Evolutionary conservation across 495 filamentous ascomycete species (phyloP).

Genomic region (Bombardia bombarda): DNA sequence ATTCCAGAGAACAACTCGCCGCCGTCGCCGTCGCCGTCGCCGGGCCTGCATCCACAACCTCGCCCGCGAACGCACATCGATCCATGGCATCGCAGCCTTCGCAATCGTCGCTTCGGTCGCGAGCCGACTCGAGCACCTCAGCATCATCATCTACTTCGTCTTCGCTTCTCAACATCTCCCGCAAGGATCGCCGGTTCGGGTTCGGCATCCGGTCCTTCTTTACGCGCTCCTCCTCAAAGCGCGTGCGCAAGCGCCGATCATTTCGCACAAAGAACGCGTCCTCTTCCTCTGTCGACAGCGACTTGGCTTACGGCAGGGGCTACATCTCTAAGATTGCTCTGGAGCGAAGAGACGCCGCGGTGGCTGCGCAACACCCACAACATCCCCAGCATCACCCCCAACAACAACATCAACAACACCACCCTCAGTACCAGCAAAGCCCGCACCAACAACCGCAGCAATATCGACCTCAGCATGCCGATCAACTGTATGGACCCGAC

Average conservation of each 20-base stretch:
- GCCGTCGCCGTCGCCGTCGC: slow-evolving; percentile 20
- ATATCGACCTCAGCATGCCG: slow-evolving; percentile 9
- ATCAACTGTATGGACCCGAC: slow-evolving; percentile 17
- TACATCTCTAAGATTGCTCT: slow-evolving; percentile 37
- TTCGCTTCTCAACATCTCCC: slow-evolving; percentile 39
- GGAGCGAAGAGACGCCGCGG: slow-evolving; percentile 9
- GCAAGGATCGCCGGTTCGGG: slow-evolving; percentile 26
- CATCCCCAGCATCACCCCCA: slow-evolving; percentile 6
- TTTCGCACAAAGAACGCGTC: slow-evolving; percentile 39
- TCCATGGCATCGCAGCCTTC: slow-evolving; percentile 30
- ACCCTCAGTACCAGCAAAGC: slow-evolving; percentile 6
- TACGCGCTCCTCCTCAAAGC: slow-evolving; percentile 27
- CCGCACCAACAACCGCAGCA: slow-evolving; percentile 8
- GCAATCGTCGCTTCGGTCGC: slow-evolving; percentile 19
- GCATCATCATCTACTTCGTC: slow-evolving; percentile 37
- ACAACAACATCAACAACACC: slow-evolving; percentile 9
- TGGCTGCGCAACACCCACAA: slow-evolving; percentile 4
- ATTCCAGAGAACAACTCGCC: slow-evolving; percentile 38
- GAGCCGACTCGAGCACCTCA: slow-evolving; percentile 30
- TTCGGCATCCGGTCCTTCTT: slow-evolving; percentile 39
- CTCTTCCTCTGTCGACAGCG: slow-evolving; percentile 40
- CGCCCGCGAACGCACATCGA: slow-evolving; percentile 16
- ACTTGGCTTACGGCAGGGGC: slow-evolving; percentile 47
- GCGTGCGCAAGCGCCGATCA: slow-evolving; percentile 34
- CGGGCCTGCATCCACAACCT: slow-evolving; percentile 23